These are phyloP conservation scores for Epichloe brachyelytri DNA, from an alignment of 2,329 filamentous ascomycete species.

Conservation along the genomic window DNA sequence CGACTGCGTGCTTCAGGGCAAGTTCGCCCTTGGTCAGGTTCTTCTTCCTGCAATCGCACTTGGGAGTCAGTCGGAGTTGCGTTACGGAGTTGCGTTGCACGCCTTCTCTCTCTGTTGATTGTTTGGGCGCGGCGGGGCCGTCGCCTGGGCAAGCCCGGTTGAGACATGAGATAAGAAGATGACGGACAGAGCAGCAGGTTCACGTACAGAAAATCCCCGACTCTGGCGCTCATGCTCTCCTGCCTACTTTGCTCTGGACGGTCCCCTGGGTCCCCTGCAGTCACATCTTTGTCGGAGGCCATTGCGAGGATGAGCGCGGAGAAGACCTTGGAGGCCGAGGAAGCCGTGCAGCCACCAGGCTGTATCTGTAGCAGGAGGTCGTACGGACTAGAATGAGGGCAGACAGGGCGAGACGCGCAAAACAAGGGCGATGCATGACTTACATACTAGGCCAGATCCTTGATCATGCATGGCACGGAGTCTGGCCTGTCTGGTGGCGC, in stretches of 20 bases:
- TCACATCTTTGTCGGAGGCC: not conserved
- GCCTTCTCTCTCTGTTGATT: no score
- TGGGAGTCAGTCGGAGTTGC: slow-evolving; percentile 2
- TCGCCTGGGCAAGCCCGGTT: not conserved
- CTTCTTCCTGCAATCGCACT: slow-evolving; percentile 12
- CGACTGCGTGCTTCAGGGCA: slow-evolving; percentile 22
- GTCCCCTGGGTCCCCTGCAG: not conserved
- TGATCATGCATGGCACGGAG: no score
- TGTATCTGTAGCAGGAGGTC: not conserved
- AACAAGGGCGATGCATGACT: no score
- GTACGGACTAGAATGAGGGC: not conserved
- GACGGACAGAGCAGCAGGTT: slow-evolving; percentile 6
- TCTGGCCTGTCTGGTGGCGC: not conserved
- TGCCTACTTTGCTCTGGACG: not conserved
- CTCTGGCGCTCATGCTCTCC: slow-evolving; percentile 19
- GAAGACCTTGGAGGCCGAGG: not conserved
- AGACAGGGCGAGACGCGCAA: not conserved
- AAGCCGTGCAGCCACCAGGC: not conserved
- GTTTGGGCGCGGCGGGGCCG: no score
- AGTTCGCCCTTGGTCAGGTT: slow-evolving; percentile 23
- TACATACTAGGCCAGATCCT: no score
- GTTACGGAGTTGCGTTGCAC: not conserved
- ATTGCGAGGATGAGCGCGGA: not conserved
- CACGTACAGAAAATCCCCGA: slow-evolving; percentile 21
- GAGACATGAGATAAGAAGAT: not conserved